A percentile compares a stretch with the other conserved stretches of the same genome.
phyloP scores from a whole-genome alignment of 371 early-diverging fungal genomes.

The Mucor ambiguus region DNA sequence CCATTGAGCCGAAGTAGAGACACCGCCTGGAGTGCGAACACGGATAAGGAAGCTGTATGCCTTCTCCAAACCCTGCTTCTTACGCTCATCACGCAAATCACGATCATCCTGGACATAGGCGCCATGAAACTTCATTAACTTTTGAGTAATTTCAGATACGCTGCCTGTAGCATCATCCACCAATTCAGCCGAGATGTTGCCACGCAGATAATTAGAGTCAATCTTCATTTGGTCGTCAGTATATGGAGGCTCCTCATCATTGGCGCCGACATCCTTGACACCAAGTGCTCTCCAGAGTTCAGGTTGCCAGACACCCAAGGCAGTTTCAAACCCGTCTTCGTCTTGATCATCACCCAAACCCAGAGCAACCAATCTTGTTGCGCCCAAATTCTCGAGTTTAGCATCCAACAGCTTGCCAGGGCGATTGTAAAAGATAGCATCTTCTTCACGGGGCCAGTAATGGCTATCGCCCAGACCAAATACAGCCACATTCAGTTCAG shows the following conservation, averaged over 20 bases:
- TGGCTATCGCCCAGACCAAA: constrained; percentile 91
- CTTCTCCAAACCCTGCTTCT: constrained; percentile 79
- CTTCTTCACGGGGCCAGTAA: constrained; percentile 93
- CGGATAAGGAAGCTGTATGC: constrained; percentile 93
- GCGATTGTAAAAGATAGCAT: constrained; percentile 87
- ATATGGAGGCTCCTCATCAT: constrained; percentile 64
- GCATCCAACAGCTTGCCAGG: constrained; percentile 83
- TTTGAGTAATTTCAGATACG: constrained; percentile 81
- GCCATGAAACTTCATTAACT: constrained; percentile 92
- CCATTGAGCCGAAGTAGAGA: constrained; percentile 85
- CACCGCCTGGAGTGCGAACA: constrained; percentile 89
- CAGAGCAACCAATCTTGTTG: constrained; percentile 54
- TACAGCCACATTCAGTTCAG: constrained; percentile 68
- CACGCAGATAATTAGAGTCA: constrained; percentile 85
- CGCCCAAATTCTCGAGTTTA: constrained; percentile 73
- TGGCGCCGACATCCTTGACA: constrained; percentile 51
- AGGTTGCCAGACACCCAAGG: constrained; percentile 71
- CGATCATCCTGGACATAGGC: constrained; percentile 94
- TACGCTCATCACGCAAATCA: constrained; percentile 82
- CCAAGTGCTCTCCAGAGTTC: constrained; percentile 76
- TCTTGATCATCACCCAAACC: constrained; percentile 91
- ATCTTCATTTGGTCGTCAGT: constrained; percentile 89
- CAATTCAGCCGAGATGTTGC: constrained; percentile 83
- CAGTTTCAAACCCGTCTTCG: constrained; percentile 85
- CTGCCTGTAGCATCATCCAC: constrained; percentile 79